These are phyloP conservation scores for Aspergillus sp. DNA, from an alignment of 2,329 filamentous ascomycete genomes.

Conservation along the genomic window DNA sequence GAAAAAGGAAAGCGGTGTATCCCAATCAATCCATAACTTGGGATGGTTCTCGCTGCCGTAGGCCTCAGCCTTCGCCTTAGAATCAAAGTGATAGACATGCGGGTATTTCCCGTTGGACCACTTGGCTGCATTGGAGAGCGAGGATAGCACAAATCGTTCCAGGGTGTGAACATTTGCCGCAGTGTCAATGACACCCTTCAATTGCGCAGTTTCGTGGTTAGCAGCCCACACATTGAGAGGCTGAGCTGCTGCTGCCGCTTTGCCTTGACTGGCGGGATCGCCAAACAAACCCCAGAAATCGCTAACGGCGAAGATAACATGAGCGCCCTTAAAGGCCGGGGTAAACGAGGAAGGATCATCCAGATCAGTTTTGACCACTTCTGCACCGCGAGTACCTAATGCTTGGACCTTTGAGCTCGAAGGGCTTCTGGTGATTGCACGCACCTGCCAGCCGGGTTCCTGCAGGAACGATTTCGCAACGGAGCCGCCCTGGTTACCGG, in stretches of 20 bases:
- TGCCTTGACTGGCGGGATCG: conserved; percentile 12
- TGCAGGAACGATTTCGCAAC: conserved; percentile 16
- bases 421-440: conserved; percentile 44
- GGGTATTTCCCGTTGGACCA: conserved; percentile 44
- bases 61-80: conserved; percentile 36
- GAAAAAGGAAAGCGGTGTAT: too few species aligned
- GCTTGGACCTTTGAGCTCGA: conserved; percentile 32
- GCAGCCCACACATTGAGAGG: conserved; percentile 1
- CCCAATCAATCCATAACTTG: conserved; percentile 23
- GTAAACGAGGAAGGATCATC: conserved; percentile 32
- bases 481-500: conserved; percentile 28
- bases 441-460: conserved; percentile 14
- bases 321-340: conserved; percentile 36
- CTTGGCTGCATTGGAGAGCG: conserved; percentile 34
- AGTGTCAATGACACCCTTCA: conserved; percentile 37
- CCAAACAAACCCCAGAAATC: conserved; percentile 28
- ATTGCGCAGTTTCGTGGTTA: conserved; percentile 35
- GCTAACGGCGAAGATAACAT: conserved; percentile 40
- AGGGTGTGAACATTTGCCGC: conserved; percentile 32
- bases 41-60: conserved; percentile 31
- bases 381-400: conserved; percentile 32
- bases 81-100: conserved; percentile 43
- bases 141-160: conserved; percentile 41
- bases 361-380: conserved; percentile 37
- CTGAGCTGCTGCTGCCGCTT: conserved; percentile 14